Percentiles rank a stretch among this genome's conserved stretches.
These are phyloP conservation scores for Pyronema domesticum DNA, from an alignment of 495 filamentous ascomycete genomes.

Conservation along the genomic window DNA sequence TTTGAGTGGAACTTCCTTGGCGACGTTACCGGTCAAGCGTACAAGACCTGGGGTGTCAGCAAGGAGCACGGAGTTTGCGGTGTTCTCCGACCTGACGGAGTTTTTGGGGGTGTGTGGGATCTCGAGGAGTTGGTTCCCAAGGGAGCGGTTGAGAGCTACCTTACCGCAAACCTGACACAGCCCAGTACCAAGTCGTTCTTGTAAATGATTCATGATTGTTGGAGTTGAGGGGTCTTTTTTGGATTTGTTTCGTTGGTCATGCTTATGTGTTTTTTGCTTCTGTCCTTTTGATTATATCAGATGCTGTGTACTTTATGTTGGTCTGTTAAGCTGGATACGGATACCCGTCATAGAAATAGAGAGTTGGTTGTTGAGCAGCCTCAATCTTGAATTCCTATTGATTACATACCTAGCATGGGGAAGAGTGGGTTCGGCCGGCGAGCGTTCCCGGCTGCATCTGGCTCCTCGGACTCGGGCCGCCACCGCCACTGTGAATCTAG, in stretches of 20 bases:
- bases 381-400: no score
- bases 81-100: constrained; percentile 49
- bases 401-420: no score
- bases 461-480: no score
- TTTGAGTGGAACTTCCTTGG: constrained; percentile 10
- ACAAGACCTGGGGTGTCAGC: constrained; percentile 12
- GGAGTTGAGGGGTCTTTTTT: neutral
- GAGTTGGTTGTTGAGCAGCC: no score
- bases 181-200: neutral
- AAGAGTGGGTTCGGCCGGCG: no score
- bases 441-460: no score
- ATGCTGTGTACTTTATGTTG: no score
- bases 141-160: constrained; percentile 4
- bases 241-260: neutral
- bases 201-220: neutral
- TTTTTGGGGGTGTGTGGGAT: constrained; percentile 43
- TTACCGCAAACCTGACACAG: neutral
- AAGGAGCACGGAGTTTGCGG: constrained; percentile 36
- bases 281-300: no score
- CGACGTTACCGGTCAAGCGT: constrained; percentile 1
- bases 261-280: neutral
- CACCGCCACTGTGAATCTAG: no score
- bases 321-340: no score
- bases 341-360: no score
- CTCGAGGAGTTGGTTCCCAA: constrained; percentile 33